Evolutionary conservation across 225 moss, liverwort and hornwort genomes (phyloP).

Genomic region (Marchantia paleacea): DNA sequence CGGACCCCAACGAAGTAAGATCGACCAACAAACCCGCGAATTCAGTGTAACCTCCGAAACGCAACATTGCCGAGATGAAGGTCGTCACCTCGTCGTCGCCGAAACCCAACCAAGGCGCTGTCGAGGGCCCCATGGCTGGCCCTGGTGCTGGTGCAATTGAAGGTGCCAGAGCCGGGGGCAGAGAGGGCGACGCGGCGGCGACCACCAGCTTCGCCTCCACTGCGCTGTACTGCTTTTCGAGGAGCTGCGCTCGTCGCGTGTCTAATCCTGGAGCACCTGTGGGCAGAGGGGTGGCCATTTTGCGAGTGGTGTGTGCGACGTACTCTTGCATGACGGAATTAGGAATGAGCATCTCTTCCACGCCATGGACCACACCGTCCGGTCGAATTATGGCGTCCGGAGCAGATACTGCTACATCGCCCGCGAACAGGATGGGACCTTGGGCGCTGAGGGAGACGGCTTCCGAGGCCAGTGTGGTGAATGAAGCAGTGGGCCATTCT

Average conservation of each 20-base stretch:
- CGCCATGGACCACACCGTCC: conserved; percentile 87
- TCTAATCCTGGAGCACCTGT: conserved; percentile 43
- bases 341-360: conserved; percentile 68
- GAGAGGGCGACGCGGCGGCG: conserved; percentile 1
- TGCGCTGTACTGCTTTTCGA: not conserved
- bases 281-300: conserved; percentile 36
- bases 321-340: conserved; percentile 41
- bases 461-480: conserved; percentile 51
- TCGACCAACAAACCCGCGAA: conserved; percentile 76
- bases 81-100: conserved; percentile 56
- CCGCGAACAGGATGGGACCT: conserved; percentile 45
- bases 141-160: conserved; percentile 59
- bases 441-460: conserved; percentile 39
- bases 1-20: conserved; percentile 58
- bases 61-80: conserved; percentile 56
- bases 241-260: conserved; percentile 24
- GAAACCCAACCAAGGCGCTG: conserved; percentile 22
- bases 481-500: conserved; percentile 45
- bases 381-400: conserved; percentile 69
- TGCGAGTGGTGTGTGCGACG: conserved; percentile 44
- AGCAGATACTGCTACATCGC: conserved; percentile 56
- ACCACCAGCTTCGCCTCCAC: conserved; percentile 14
- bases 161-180: conserved; percentile 26
- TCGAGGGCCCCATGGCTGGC: conserved; percentile 50
- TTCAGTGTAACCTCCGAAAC: conserved; percentile 75